Conservation (phyloP, 1,139 yeast genomes). For the Wickerhamiella infanticola region DNA sequence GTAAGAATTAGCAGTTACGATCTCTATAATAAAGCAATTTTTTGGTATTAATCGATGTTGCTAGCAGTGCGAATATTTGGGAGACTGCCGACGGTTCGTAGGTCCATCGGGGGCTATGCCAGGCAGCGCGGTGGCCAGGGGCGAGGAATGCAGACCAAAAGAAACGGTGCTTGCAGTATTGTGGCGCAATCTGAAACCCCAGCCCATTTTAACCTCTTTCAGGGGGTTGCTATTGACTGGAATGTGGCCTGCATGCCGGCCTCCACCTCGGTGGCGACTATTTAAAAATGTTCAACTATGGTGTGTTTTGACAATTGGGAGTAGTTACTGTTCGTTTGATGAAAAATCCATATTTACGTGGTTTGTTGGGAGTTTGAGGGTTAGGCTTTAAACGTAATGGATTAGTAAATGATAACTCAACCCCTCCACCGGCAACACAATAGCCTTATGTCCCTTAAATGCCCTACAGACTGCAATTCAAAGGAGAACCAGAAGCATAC, state of each 20-base stretch:
- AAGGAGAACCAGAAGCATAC: neutral
- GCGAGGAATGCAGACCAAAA: neutral
- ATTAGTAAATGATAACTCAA: no score
- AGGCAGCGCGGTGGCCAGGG: neutral
- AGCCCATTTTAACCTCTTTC: neutral
- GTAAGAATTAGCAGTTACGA: neutral
- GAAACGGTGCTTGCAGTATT: neutral
- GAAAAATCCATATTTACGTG: neutral
- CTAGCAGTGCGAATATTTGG: neutral
- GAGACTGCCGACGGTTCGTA: neutral
- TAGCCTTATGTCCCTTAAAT: neutral
- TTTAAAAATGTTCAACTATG: constrained; percentile 4
- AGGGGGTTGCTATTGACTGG: neutral
- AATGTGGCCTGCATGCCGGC: neutral
- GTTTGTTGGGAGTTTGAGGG: neutral
- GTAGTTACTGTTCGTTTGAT: neutral
- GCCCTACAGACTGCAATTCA: constrained; percentile 1
- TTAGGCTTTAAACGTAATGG: neutral
- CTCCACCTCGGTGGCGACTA: neutral
- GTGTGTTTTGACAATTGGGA: constrained; percentile 3
- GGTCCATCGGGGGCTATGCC: no score
- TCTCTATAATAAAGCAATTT: no score
- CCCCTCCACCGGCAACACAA: no score
- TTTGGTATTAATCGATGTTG: neutral
- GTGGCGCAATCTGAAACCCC: neutral